Evolutionary conservation across 176 grass and related monocot species (phyloP).

Genomic region (Cenchrus fungigraminus): DNA sequence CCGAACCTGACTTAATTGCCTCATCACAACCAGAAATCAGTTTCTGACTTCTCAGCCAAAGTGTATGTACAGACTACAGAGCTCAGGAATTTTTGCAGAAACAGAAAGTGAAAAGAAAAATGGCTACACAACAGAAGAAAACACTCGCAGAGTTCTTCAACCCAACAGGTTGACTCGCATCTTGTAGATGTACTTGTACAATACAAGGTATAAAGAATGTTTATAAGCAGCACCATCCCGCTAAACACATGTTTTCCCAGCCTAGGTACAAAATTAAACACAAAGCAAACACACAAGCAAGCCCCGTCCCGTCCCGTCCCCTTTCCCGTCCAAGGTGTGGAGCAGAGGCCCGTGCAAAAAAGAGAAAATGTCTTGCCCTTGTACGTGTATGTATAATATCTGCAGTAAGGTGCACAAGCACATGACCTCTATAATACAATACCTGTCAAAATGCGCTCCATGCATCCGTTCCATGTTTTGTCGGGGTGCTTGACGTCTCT

Average conservation of each 20-base stretch:
- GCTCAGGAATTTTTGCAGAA: background rate
- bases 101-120: background rate
- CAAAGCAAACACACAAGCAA: constrained; percentile 53
- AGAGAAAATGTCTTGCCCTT: constrained; percentile 48
- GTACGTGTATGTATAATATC: constrained; percentile 61
- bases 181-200: constrained; percentile 43
- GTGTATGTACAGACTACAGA: constrained; percentile 44
- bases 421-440: constrained; percentile 44
- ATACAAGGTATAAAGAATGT: constrained; percentile 78
- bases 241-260: constrained; percentile 37
- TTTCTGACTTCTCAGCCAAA: background rate
- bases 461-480: constrained; percentile 74
- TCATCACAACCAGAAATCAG: background rate
- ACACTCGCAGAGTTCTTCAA: constrained; percentile 14
- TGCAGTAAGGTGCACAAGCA: constrained; percentile 55
- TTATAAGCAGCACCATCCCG: constrained; percentile 48
- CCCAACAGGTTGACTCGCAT: constrained; percentile 35
- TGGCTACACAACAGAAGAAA: background rate
- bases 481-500: constrained; percentile 58
- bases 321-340: constrained; percentile 9
- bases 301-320: background rate
- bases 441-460: constrained; percentile 85
- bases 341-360: constrained; percentile 43
- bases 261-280: constrained; percentile 55
- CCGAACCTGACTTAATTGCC: background rate